A percentile compares a stretch with the other conserved stretches of the same genome.
Conservation (phyloP, 148 eudicot species). For the Vaccinium corymbosum region DNA sequence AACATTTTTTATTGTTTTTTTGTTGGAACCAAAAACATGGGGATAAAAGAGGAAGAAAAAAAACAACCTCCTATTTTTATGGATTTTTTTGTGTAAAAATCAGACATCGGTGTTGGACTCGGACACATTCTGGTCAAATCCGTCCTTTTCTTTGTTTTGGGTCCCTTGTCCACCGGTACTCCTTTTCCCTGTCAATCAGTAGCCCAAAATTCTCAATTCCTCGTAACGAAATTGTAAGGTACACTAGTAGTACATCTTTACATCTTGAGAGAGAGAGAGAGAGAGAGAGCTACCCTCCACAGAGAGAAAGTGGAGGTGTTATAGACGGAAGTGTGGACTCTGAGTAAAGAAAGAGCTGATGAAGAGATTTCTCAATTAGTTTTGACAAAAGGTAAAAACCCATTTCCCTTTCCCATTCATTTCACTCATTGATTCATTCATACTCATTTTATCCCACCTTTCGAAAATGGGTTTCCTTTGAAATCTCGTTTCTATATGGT, state of each 20-base stretch:
- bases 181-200: background rate
- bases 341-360: background rate
- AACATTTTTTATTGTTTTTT: too few species aligned
- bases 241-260: background rate
- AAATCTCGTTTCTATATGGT: constrained; percentile 18
- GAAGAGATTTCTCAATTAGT: background rate
- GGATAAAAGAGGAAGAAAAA: too few species aligned
- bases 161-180: constrained; percentile 1
- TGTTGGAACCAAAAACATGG: too few species aligned
- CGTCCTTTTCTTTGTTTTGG: constrained; percentile 5
- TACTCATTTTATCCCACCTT: constrained; percentile 16
- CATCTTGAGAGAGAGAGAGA: background rate
- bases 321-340: background rate
- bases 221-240: background rate
- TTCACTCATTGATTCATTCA: constrained; percentile 10
- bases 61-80: too few species aligned
- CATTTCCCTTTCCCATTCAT: constrained; percentile 17
- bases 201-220: background rate
- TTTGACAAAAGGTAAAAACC: constrained; percentile 30
- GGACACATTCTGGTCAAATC: background rate
- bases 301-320: background rate
- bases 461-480: constrained; percentile 37
- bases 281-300: background rate
- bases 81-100: too few species aligned
- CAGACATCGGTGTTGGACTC: background rate